phyloP scores from a whole-genome alignment of 2,329 filamentous ascomycete species.

The Fusarium transvaalense region DNA sequence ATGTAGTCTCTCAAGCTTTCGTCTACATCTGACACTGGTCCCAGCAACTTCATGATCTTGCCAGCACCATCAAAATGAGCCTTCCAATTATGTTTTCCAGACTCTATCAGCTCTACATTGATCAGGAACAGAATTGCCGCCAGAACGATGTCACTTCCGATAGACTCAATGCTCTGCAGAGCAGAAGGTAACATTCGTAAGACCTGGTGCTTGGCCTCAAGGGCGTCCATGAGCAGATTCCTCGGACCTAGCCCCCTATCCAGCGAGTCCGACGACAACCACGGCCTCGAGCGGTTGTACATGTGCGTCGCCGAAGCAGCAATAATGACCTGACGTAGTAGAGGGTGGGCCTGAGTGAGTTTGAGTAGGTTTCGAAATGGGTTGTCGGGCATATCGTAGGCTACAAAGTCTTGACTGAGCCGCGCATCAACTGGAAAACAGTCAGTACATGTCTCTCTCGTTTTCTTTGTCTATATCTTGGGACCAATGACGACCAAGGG shows the following conservation, averaged over 20 bases:
- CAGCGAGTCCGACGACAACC: slow-evolving; percentile 47
- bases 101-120: slow-evolving; percentile 64
- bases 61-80: slow-evolving; percentile 62
- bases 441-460: slow-evolving; percentile 40
- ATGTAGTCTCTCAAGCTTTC: slow-evolving; percentile 59
- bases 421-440: slow-evolving; percentile 58
- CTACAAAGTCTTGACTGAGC: slow-evolving; percentile 66
- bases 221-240: slow-evolving; percentile 57
- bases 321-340: slow-evolving; percentile 62
- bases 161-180: slow-evolving; percentile 54
- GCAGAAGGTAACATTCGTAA: slow-evolving; percentile 58
- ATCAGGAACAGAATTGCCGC: slow-evolving; percentile 63
- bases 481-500: slow-evolving; percentile 16
- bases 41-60: slow-evolving; percentile 58
- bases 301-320: slow-evolving; percentile 63
- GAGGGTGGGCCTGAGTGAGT: slow-evolving; percentile 56
- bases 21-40: slow-evolving; percentile 51
- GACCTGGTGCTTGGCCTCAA: slow-evolving; percentile 61
- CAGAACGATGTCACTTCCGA: slow-evolving; percentile 57
- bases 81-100: slow-evolving; percentile 62
- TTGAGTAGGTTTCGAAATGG: slow-evolving; percentile 62
- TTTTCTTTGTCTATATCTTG: neutral
- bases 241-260: slow-evolving; percentile 45
- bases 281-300: slow-evolving; percentile 57
- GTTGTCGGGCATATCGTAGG: slow-evolving; percentile 60